Evolutionary conservation across 2,329 filamentous ascomycete genomes (phyloP).

Genomic region (Trichophyton equinum): DNA sequence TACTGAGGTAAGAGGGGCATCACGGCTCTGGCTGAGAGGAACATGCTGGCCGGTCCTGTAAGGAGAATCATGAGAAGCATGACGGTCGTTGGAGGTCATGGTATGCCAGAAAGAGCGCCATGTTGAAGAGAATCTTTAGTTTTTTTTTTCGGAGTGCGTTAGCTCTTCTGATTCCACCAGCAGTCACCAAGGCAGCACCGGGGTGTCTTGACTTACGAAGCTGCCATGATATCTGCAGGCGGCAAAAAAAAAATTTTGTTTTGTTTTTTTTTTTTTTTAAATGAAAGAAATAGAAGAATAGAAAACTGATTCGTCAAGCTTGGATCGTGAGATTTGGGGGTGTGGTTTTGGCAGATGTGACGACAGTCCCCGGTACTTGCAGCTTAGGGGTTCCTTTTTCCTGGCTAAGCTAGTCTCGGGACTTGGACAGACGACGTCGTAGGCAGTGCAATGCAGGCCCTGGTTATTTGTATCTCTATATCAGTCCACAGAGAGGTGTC

Average conservation of each 20-base stretch:
- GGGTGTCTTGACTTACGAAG: neutral
- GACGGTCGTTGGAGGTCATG: slow-evolving; percentile 65
- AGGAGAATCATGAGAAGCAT: slow-evolving; percentile 85
- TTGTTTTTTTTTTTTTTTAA: too few relatives aligned
- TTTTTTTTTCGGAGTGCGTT: neutral
- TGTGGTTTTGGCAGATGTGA: neutral
- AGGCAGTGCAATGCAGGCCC: neutral
- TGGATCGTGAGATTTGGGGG: neutral
- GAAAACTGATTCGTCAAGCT: neutral
- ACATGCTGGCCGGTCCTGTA: slow-evolving; percentile 85
- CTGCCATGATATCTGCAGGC: neutral
- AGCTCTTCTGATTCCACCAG: neutral
- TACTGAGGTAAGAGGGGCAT: slow-evolving; percentile 73
- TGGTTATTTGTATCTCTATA: neutral
- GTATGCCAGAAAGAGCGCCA: slow-evolving; percentile 93
- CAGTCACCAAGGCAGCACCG: neutral
- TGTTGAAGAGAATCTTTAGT: slow-evolving; percentile 50
- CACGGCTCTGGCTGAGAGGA: slow-evolving; percentile 68
- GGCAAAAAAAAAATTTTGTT: too few relatives aligned
- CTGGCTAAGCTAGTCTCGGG: neutral
- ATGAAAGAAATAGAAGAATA: neutral
- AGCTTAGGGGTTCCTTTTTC: neutral
- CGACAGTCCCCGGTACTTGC: neutral
- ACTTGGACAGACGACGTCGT: neutral
- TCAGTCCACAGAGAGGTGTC: neutral